Evolutionary conservation across 176 grass and related monocot genomes (phyloP).

Genomic region (Dendrocalamus sinicus): DNA sequence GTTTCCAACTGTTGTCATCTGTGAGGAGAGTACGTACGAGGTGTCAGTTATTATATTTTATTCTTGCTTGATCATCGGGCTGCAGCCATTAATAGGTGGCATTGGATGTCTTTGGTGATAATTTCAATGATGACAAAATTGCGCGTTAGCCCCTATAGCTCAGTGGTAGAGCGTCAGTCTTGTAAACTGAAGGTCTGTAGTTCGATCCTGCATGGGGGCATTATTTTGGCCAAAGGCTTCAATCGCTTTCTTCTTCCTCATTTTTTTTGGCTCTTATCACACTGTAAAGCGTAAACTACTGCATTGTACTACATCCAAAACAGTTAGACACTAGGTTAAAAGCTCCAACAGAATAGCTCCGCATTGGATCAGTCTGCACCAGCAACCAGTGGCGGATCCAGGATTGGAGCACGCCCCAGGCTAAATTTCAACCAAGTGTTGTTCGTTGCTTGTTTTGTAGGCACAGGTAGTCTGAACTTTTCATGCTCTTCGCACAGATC

Average conservation of each 20-base stretch:
- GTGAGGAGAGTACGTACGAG: no score
- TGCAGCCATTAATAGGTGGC: no score
- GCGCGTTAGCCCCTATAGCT: slow-evolving; percentile 61
- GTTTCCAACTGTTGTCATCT: no score
- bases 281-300: not conserved
- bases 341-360: not conserved
- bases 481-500: slow-evolving; percentile 54
- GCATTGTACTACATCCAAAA: not conserved
- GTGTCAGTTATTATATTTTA: no score
- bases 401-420: not conserved
- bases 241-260: not conserved
- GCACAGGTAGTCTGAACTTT: slow-evolving; percentile 55
- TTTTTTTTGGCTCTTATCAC: not conserved
- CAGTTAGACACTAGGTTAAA: not conserved
- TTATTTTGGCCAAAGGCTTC: not conserved
- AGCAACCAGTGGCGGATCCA: no score
- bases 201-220: slow-evolving; percentile 54
- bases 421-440: no score
- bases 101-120: no score
- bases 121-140: no score
- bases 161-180: slow-evolving; percentile 99
- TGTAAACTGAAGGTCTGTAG: slow-evolving; percentile 98
- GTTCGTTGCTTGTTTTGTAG: slow-evolving; percentile 25
- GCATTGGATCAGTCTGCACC: no score
- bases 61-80: no score